Evolutionary conservation across 345 rosid species (phyloP).

Genomic region (Citrus sinensis): DNA sequence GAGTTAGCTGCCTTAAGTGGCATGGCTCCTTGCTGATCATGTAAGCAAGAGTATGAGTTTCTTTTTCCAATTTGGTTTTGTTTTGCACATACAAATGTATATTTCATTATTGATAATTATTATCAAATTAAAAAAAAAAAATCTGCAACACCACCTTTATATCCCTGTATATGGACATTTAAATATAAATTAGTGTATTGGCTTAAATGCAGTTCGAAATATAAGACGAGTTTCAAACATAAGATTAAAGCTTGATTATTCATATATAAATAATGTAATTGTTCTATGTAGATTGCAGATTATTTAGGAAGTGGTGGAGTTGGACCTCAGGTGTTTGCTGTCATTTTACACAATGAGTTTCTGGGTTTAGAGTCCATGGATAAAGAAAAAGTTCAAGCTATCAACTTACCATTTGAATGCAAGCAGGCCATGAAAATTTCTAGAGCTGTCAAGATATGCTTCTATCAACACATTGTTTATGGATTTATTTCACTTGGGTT

Average conservation of each 20-base stretch:
- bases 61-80: background rate
- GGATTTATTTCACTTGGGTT: background rate
- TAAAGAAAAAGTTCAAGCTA: conserved; percentile 27
- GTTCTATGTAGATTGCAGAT: conserved; percentile 55
- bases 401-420: conserved; percentile 25
- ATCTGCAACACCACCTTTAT: background rate
- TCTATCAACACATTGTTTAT: background rate
- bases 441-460: background rate
- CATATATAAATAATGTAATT: background rate
- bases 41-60: conserved; percentile 26
- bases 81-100: background rate
- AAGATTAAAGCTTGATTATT: background rate
- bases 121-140: too few relatives aligned
- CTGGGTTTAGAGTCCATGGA: conserved; percentile 35
- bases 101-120: background rate
- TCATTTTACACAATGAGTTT: conserved; percentile 44
- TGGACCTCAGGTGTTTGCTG: conserved; percentile 52
- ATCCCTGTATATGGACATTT: background rate
- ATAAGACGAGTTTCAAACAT: background rate
- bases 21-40: conserved; percentile 66
- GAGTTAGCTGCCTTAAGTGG: conserved; percentile 93
- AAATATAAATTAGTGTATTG: background rate
- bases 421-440: background rate
- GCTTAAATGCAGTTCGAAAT: background rate
- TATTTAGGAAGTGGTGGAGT: conserved; percentile 50